Evolutionary conservation across 495 filamentous ascomycete species (phyloP).

Genomic region (Baudoinia panamericana): DNA sequence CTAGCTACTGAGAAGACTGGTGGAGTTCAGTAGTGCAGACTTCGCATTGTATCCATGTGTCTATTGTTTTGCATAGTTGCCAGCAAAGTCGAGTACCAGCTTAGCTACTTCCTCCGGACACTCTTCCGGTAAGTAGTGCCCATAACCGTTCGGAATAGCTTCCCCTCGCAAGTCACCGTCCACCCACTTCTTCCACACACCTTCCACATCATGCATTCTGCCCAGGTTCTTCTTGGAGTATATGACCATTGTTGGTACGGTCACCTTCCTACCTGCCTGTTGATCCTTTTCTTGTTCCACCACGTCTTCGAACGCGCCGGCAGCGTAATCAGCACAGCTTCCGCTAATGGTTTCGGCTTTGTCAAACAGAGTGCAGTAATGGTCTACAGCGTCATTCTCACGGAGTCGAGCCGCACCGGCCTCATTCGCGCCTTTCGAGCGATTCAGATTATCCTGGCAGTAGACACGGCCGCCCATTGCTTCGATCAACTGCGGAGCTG

Average conservation of each 20-base stretch:
- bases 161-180: constrained; percentile 18
- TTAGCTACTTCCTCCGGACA: constrained; percentile 30
- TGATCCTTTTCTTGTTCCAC: constrained; percentile 35
- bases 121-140: constrained; percentile 43
- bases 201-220: constrained; percentile 31
- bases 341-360: constrained; percentile 13
- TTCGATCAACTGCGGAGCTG: constrained; percentile 13
- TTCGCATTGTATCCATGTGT: too few species aligned
- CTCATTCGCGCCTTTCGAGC: constrained; percentile 6
- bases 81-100: constrained; percentile 6
- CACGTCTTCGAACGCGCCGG: constrained; percentile 32
- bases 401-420: constrained; percentile 5
- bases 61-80: too few species aligned
- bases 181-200: constrained; percentile 38
- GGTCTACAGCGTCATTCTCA: constrained; percentile 12
- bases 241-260: constrained; percentile 30
- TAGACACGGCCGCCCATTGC: constrained; percentile 11
- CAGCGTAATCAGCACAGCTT: constrained; percentile 37
- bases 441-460: constrained; percentile 1
- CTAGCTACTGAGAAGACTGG: too few species aligned
- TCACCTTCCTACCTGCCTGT: constrained; percentile 33
- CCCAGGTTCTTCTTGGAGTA: constrained; percentile 37
- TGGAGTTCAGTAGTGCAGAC: too few species aligned
- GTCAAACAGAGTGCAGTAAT: constrained; percentile 9
- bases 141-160: constrained; percentile 31